A percentile compares a stretch with the other conserved stretches of the same genome.
These are phyloP conservation scores for Yarrowia sp. DNA, from an alignment of 805 yeast species.

Conservation along the genomic window DNA sequence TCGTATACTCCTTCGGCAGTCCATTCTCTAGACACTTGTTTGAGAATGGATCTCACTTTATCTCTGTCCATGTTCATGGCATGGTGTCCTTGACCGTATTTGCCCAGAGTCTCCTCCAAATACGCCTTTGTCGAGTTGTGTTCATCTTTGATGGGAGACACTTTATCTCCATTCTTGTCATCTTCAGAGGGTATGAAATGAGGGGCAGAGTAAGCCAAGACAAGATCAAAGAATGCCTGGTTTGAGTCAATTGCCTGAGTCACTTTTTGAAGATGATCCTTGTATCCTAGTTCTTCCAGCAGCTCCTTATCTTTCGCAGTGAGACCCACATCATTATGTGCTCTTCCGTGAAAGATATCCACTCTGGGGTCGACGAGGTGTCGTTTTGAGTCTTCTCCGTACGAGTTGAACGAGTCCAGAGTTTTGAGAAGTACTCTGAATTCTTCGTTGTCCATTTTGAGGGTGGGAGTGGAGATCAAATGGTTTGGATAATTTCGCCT, in stretches of 20 bases:
- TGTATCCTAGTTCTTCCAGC: constrained; percentile 8
- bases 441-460: constrained; percentile 35
- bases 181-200: constrained; percentile 16
- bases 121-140: constrained; percentile 28
- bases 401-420: constrained; percentile 30
- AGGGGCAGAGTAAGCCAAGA: constrained; percentile 22
- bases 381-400: constrained; percentile 29
- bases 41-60: constrained; percentile 62
- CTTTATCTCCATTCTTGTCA: not conserved
- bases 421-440: constrained; percentile 29
- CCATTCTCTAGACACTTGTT: constrained; percentile 87
- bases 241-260: constrained; percentile 21
- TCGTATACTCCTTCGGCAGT: constrained; percentile 60
- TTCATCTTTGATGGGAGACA: not conserved
- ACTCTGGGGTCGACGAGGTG: constrained; percentile 33
- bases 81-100: not conserved
- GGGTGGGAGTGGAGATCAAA: not conserved
- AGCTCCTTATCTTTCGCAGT: constrained; percentile 2
- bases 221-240: constrained; percentile 22
- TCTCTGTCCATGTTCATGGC: constrained; percentile 58
- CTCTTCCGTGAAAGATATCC: constrained; percentile 9
- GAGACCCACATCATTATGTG: constrained; percentile 9
- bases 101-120: constrained; percentile 4
- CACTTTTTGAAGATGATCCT: constrained; percentile 11
- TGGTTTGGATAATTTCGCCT: no score